Conservation (phyloP, 2,329 filamentous ascomycete species). For the Neonectria punicea region DNA sequence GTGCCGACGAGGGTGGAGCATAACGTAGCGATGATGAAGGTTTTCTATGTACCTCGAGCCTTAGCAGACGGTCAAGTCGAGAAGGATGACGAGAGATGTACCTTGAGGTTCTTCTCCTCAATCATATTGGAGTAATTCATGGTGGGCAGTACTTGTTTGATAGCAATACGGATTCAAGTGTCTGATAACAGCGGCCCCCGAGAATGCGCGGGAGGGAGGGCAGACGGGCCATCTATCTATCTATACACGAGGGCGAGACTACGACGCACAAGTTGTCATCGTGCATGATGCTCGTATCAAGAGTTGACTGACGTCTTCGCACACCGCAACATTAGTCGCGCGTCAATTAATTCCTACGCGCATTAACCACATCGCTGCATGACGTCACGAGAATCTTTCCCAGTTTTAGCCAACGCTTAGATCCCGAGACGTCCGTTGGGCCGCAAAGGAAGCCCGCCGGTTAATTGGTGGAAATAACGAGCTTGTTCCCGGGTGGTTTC, state of each 20-base stretch:
- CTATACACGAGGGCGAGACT: neutral
- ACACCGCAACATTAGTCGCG: slow-evolving; percentile 10
- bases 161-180: neutral
- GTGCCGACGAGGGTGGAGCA: slow-evolving; percentile 42
- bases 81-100: neutral
- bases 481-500: neutral
- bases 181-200: neutral
- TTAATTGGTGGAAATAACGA: neutral
- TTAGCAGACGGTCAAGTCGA: slow-evolving; percentile 8
- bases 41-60: slow-evolving; percentile 29
- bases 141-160: neutral
- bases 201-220: neutral
- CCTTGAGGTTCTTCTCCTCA: slow-evolving; percentile 42
- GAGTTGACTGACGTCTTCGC: neutral
- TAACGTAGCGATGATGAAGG: slow-evolving; percentile 40
- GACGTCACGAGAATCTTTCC: slow-evolving; percentile 10
- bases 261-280: neutral
- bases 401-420: neutral
- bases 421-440: neutral
- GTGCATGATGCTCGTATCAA: neutral
- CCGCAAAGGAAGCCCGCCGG: neutral
- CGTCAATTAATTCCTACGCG: neutral
- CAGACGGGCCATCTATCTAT: neutral
- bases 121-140: slow-evolving; percentile 42
- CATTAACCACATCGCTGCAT: neutral